Evolutionary conservation across 208 protist species (phyloP), one percentile per base, ranked within the genome.

Genomic region (Tritrichomonas musculus): DNA sequence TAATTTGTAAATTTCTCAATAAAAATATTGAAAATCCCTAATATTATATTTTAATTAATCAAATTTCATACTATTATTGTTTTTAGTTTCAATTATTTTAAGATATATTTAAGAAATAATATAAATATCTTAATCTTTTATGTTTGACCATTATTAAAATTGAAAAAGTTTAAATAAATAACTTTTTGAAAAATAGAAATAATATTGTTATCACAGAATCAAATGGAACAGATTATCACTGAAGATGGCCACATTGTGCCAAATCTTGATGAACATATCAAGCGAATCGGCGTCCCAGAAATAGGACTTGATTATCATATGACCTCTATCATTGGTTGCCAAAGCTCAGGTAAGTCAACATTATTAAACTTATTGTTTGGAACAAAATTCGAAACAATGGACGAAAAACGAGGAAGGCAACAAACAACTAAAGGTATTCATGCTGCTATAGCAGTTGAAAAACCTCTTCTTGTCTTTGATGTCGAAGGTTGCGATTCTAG

Each of bases 381-480:
- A 17, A 94, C 93, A 47, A 60, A 92, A 50, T 94, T 94, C 36
- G 60, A 93, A 27, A 93, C 92, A 39, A 75, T 94, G 92, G 93
- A 94, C 33, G 77, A 82, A 22, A 9, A 8, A 39, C 27, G 8
- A 9, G 93, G 93, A 30, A 17, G 75, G 1, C 93, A 94, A 60
- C 92, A 92, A 57, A 94, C 93, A 44, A 94, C 93, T 57, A 73
- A 94, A 82, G 93, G 93, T 93, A 93, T 80, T 44, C 47, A 69
- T 93, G 73, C 64, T 36, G 14, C 93, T 39, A 75, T 41, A 36
- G 49, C 84, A 60, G 44, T 92, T 13, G 57, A 64, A 36, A 60
- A 84, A 27, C 44, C 66, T 49, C 66, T 92, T 39, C 27, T 94
- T 17, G 25, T 94, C 4, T 93, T 94, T 36, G 93, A 94, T 92